Evolutionary conservation across 768 basidiomycete species (phyloP).

Genomic region (Rhizopogon sp.): DNA sequence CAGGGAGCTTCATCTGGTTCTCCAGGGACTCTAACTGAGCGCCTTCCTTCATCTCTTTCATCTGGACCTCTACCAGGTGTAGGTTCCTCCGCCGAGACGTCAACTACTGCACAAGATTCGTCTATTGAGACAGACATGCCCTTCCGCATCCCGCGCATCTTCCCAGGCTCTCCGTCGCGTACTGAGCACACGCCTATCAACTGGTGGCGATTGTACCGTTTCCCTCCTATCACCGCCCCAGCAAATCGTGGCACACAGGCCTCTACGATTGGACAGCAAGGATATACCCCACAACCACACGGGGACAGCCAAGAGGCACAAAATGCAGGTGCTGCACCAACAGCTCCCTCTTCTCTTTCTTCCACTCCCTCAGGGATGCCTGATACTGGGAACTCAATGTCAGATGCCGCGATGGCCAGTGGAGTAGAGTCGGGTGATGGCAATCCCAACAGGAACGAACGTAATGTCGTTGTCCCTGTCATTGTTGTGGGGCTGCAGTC

Average conservation of each 20-base stretch:
- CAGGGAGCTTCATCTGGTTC: neutral
- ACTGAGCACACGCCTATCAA: constrained; percentile 49
- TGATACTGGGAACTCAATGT: constrained; percentile 8
- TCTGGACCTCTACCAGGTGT: constrained; percentile 1
- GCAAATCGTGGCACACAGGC: constrained; percentile 17
- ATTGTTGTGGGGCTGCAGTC: constrained; percentile 82
- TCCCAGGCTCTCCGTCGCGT: constrained; percentile 26
- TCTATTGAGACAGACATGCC: constrained; percentile 19
- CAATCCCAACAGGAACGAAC: constrained; percentile 16
- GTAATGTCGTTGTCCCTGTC: constrained; percentile 66
- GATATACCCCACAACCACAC: constrained; percentile 8
- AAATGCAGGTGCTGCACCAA: constrained; percentile 16
- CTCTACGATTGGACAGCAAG: constrained; percentile 3
- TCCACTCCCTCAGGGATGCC: constrained; percentile 13
- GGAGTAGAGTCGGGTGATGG: neutral
- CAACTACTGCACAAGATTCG: neutral
- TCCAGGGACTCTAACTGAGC: neutral
- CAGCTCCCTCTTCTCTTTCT: constrained; percentile 2
- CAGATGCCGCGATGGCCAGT: constrained; percentile 4
- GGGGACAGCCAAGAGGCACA: constrained; percentile 11
- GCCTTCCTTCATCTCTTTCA: neutral
- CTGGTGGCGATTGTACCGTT: constrained; percentile 83
- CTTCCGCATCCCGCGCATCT: constrained; percentile 22
- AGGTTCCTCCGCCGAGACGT: neutral
- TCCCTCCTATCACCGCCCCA: constrained; percentile 59